Conservation (phyloP, 2,329 filamentous ascomycete genomes). For the Ophiostoma ulmi region DNA sequence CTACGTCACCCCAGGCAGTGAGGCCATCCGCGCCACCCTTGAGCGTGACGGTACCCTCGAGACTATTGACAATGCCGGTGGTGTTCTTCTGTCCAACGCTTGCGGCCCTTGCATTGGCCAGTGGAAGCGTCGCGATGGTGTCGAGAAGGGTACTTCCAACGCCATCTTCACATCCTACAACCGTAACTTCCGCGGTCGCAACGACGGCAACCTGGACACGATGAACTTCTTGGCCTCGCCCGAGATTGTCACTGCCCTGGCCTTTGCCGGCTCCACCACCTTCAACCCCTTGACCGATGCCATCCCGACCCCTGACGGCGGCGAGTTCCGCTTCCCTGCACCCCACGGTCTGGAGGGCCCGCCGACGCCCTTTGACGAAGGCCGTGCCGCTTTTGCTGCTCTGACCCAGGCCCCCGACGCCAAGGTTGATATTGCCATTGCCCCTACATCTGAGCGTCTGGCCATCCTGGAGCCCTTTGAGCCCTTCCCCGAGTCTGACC, state of each 20-base stretch:
- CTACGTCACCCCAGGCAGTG: slow-evolving; percentile 93
- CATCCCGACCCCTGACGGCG: slow-evolving; percentile 72
- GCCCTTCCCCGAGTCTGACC: slow-evolving; percentile 71
- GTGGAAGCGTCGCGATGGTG: slow-evolving; percentile 86
- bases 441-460: slow-evolving; percentile 82
- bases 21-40: slow-evolving; percentile 92
- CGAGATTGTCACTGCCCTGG: slow-evolving; percentile 93
- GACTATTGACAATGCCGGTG: slow-evolving; percentile 81
- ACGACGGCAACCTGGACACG: slow-evolving; percentile 91
- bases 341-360: slow-evolving; percentile 66
- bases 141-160: slow-evolving; percentile 79
- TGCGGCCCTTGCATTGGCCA: slow-evolving; percentile 92
- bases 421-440: slow-evolving; percentile 66
- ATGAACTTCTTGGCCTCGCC: slow-evolving; percentile 99
- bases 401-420: slow-evolving; percentile 67
- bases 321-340: slow-evolving; percentile 77
- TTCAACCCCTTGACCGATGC: slow-evolving; percentile 94
- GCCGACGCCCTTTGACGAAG: slow-evolving; percentile 64
- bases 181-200: slow-evolving; percentile 94
- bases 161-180: slow-evolving; percentile 98
- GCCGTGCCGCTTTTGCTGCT: slow-evolving; percentile 68
- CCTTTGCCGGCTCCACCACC: slow-evolving; percentile 83
- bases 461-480: slow-evolving; percentile 87
- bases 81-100: slow-evolving; percentile 86
- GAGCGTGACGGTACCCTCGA: slow-evolving; percentile 81